Evolutionary conservation across 2,329 filamentous ascomycete genomes (phyloP).

Genomic region (Pseudopyrenochaeta lycopersici): DNA sequence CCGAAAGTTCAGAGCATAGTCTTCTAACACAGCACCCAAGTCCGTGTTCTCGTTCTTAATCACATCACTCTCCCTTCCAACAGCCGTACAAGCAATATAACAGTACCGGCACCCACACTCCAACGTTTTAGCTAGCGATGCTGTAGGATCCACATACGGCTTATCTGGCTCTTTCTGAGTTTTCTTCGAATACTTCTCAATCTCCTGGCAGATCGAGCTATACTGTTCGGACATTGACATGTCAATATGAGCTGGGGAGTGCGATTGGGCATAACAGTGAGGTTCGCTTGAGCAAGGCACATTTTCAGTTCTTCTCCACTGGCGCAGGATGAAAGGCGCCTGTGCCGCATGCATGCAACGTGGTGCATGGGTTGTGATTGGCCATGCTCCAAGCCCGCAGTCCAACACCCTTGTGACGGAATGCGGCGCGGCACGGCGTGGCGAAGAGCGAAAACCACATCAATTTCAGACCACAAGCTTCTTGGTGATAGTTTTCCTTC

Average conservation of each 20-base stretch:
- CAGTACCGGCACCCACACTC: background rate
- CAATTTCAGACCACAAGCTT: background rate
- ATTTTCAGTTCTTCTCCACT: background rate
- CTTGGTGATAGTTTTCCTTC: background rate
- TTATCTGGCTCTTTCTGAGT: background rate
- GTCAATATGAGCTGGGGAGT: no score
- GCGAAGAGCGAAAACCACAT: background rate
- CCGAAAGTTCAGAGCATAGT: background rate
- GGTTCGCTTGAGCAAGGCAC: background rate
- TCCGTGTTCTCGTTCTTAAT: background rate
- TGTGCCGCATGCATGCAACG: background rate
- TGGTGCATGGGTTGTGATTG: slow-evolving; percentile 5
- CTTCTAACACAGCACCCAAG: background rate
- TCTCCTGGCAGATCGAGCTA: background rate
- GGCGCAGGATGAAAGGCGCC: background rate
- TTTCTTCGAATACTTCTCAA: background rate
- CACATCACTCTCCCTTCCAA: background rate
- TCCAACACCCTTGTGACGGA: background rate
- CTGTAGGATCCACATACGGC: background rate
- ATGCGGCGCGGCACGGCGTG: background rate
- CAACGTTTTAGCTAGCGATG: background rate
- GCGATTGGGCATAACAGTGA: no score
- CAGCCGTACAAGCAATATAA: background rate
- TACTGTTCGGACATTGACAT: background rate
- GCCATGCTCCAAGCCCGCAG: slow-evolving; percentile 3